Evolutionary conservation across 2,329 filamentous ascomycete genomes (phyloP), one percentile per base, ranked within the genome.

Genomic region (Stagonosporopsis cucurbitacearum): DNA sequence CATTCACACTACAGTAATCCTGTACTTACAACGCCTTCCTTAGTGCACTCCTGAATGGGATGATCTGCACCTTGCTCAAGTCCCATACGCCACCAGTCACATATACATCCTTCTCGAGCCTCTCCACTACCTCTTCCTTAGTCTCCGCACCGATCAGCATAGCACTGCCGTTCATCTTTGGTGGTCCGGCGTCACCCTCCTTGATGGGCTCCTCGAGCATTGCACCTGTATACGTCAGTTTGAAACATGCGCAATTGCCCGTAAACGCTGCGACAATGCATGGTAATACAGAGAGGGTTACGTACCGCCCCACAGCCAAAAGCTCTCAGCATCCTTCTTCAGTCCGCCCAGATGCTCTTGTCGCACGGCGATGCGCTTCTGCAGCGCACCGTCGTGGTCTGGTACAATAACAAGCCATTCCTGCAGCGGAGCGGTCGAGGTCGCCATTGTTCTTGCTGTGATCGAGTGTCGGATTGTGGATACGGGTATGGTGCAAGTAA

Each of bases 31-130:
- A 62, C 3, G 74, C 61, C 69, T 77, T 76, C 64, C 79, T 74
- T 44, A 81, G 53, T 32, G 79, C 79, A 53, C 74, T 77, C 73
- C 78, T 81, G 58, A 81, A 81, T 0, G 79, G 79, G 54, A 78
- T 78, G 44, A 81, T 79, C 66, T 80, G 77, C 42, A 80, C 74
- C 71, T 81, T 80, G 9, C 74, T 71, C 68, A 70, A 62, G 79
- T 96, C 91, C 92, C 92, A 96, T 8, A 96, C 92, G 0, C 87
- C 90, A 39, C 76, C 81, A 57, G 78, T 82, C 9, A 82, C 80
- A 77, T 96, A 96, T 9, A 92, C 79, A 77, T 96, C 92, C 44
- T 84, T 81, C 74, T 84, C 84, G 42, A 96, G 73, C 47, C 83
- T 70, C 65, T 88, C 83, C 36, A 88, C 72, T 2, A 91, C 85